These are phyloP conservation scores for Xerocomus amazonicus DNA, from an alignment of 1,284 basidiomycete genomes.

Conservation along the genomic window DNA sequence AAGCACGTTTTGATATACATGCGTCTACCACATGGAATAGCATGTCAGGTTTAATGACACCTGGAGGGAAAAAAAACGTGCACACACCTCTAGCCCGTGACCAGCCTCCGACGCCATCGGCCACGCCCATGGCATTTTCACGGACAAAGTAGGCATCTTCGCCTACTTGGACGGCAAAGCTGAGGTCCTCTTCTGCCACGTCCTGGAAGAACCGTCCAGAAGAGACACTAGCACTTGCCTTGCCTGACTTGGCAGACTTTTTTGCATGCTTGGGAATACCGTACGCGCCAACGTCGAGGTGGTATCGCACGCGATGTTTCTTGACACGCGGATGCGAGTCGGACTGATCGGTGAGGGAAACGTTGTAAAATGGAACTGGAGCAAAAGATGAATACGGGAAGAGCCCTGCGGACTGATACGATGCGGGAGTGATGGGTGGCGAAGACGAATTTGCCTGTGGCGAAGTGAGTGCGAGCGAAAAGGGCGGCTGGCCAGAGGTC, in stretches of 20 bases:
- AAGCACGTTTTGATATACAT: constrained; percentile 16
- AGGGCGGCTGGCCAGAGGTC: constrained; percentile 30
- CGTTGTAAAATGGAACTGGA: constrained; percentile 27
- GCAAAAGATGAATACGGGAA: constrained; percentile 36
- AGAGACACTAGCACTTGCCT: constrained; percentile 16
- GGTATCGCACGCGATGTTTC: constrained; percentile 48
- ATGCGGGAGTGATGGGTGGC: constrained; percentile 35
- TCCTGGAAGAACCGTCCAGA: constrained; percentile 23
- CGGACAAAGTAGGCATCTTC: constrained; percentile 86
- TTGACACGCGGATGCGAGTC: constrained; percentile 34
- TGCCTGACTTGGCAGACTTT: constrained; percentile 32
- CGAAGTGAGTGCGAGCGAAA: constrained; percentile 45
- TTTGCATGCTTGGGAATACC: constrained; percentile 51
- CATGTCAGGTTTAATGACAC: constrained; percentile 15
- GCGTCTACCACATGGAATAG: constrained; percentile 15
- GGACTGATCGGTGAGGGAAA: constrained; percentile 26
- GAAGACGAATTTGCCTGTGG: constrained; percentile 38
- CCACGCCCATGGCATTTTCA: constrained; percentile 81
- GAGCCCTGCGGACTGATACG: constrained; percentile 39
- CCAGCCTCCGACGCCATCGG: constrained; percentile 91
- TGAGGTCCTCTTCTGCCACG: constrained; percentile 32
- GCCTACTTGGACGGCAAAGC: constrained; percentile 69
- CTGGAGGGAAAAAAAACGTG: background rate
- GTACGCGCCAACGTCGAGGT: constrained; percentile 71
- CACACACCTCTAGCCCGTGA: constrained; percentile 39